Conservation (phyloP, 352 stramenopile species). For the Globisporangium okanoganense region DNA sequence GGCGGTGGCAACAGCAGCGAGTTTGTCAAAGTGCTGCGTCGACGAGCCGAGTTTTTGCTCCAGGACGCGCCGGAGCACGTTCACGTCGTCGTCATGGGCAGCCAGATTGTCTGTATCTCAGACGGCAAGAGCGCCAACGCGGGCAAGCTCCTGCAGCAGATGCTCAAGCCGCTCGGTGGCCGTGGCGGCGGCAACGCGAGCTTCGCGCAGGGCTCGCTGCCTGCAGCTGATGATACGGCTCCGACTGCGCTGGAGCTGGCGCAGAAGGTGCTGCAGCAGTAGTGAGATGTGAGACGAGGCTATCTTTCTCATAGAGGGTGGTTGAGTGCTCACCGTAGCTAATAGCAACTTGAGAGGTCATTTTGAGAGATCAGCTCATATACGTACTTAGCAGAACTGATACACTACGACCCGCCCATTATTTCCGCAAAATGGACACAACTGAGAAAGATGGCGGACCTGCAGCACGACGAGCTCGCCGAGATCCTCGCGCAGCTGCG, state of each 20-base stretch:
- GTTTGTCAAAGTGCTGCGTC: slow-evolving; percentile 52
- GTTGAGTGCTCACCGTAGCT: too few species aligned
- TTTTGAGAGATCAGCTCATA: background rate
- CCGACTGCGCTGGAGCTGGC: slow-evolving; percentile 22
- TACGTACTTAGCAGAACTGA: background rate
- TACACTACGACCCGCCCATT: background rate
- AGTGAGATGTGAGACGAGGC: too few species aligned
- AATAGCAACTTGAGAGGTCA: too few species aligned
- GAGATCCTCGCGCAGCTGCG: slow-evolving; percentile 48
- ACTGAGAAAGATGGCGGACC: slow-evolving; percentile 6
- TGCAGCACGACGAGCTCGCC: slow-evolving; percentile 17
- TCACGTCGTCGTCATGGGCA: slow-evolving; percentile 47
- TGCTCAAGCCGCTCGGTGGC: slow-evolving; percentile 49
- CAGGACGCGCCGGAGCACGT: slow-evolving; percentile 25
- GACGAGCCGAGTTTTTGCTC: slow-evolving; percentile 55
- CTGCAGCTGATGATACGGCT: background rate
- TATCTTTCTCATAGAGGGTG: too few species aligned
- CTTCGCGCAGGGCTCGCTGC: slow-evolving; percentile 61
- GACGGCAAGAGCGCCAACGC: slow-evolving; percentile 34
- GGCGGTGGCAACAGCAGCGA: slow-evolving; percentile 18
- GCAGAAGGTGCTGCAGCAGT: slow-evolving; percentile 14
- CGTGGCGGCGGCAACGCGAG: slow-evolving; percentile 52
- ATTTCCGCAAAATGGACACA: background rate
- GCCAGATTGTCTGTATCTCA: slow-evolving; percentile 47
- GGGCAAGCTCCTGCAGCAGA: slow-evolving; percentile 49